A percentile compares a stretch with the other conserved stretches of the same genome.
phyloP scores from a whole-genome alignment of 768 basidiomycete genomes.

The Panaeolus papilionaceus region DNA sequence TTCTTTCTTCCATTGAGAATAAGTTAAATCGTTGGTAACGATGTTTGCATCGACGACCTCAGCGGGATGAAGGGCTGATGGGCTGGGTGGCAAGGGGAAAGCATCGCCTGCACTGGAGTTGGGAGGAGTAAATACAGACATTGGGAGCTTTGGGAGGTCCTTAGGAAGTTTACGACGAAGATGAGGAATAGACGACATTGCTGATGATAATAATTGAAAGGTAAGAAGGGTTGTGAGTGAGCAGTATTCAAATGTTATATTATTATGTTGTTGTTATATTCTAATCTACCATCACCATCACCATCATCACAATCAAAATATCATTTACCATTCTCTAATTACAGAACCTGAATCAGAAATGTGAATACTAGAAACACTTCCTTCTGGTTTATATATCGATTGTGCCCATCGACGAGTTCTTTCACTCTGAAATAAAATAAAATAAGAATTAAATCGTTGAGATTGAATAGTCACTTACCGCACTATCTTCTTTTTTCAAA shows the following conservation, averaged over 20 bases:
- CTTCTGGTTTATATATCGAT: slow-evolving; percentile 35
- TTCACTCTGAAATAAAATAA: slow-evolving; percentile 25
- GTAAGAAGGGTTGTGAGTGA: slow-evolving; percentile 9
- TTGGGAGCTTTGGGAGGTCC: slow-evolving; percentile 71
- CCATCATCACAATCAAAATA: neutral
- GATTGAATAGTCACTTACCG: slow-evolving; percentile 25
- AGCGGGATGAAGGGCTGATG: slow-evolving; percentile 67
- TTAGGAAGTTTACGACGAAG: slow-evolving; percentile 68
- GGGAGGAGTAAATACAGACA: slow-evolving; percentile 78
- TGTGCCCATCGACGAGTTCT: slow-evolving; percentile 43
- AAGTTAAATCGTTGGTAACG: slow-evolving; percentile 44
- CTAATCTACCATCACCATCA: slow-evolving; percentile 20
- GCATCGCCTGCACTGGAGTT: slow-evolving; percentile 69
- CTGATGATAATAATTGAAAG: slow-evolving; percentile 18
- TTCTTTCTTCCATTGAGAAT: slow-evolving; percentile 59
- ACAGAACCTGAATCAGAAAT: slow-evolving; percentile 24
- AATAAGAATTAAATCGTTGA: neutral
- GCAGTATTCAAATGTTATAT: slow-evolving; percentile 8
- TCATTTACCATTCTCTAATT: neutral
- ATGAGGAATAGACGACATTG: slow-evolving; percentile 29
- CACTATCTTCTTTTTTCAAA: slow-evolving; percentile 48
- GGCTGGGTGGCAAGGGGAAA: slow-evolving; percentile 74
- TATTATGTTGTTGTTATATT: slow-evolving; percentile 4
- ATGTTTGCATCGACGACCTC: slow-evolving; percentile 75
- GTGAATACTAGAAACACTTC: slow-evolving; percentile 20